Base-by-base conservation (phyloP, 192 early-diverging fungal species). In the Podila horticola region DNA sequence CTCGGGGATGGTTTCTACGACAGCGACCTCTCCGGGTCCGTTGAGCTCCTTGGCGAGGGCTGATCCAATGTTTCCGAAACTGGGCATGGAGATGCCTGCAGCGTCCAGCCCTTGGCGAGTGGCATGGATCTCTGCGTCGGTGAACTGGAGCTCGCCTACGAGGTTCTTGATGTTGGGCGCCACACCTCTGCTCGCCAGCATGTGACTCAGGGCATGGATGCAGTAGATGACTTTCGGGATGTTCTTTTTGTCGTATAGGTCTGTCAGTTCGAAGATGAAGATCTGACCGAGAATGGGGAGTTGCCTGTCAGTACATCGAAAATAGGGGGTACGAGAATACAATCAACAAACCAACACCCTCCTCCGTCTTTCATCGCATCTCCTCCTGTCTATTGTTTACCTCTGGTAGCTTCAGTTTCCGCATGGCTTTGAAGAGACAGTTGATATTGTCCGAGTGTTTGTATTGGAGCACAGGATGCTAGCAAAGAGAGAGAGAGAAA, bases 181-280 rank as follows among this genome's bases (percentile, higher is more conserved):
- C 63, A 96, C 84, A 9, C 93, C 92, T 71, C 92, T 92, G 49
- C 89, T 88, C 24, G 95, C 92, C 41, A 99, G 83, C 75, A 99
- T 91, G 81, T 99, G 97, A 84, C 95, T 93, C 74, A 64, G 64
- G 20, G 68, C 59, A 67, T 71, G 73, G 79, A 99, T 94, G 84
- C 97, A 98, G 82, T 98, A 97, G 72, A 99, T 96, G 26, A 99
- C 98, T 75, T 96, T 96, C 12, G 98, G 98, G 74, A 99, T 95
- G 76, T 99, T 99, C 73, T 99, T 99, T 84, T 95, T 95, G 74
- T 99, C 97, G 85, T 98, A 99, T 57, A 99, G 81, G 82, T 99
- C 98, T 0, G 96, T 97, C 74, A 97, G 85, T 84, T 99, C 97
- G 85, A 99, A 99, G 79, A 96, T 94, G 83, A 99, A 99, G 71